These are phyloP conservation scores for Solanum gandarillasii DNA, from an alignment of 257 asterid genomes.

Conservation along the genomic window DNA sequence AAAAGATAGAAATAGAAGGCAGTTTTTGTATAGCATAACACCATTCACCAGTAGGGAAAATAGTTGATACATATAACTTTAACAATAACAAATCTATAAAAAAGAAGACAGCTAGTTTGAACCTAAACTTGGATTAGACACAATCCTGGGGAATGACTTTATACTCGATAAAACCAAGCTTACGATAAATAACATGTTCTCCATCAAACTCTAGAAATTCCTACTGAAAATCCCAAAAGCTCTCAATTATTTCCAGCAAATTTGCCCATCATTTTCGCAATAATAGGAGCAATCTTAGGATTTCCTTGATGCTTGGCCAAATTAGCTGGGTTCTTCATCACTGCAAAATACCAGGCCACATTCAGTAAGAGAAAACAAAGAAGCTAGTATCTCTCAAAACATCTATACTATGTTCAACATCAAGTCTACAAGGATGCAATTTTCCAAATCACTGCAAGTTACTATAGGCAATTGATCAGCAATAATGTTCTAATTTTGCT, in stretches of 20 bases:
- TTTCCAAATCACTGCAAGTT: not conserved
- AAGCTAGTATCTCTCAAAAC: not conserved
- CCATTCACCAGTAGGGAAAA: not conserved
- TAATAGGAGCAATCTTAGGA: constrained; percentile 87
- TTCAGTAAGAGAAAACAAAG: not conserved
- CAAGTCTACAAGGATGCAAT: not conserved
- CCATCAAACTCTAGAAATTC: not conserved
- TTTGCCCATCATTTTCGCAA: constrained; percentile 75
- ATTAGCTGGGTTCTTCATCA: constrained; percentile 93
- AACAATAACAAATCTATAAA: not conserved
- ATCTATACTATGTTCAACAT: not conserved
- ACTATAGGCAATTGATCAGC: not conserved
- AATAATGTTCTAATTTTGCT: not conserved
- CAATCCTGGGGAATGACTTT: not conserved
- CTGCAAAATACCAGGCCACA: constrained; percentile 22
- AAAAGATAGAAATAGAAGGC: not conserved
- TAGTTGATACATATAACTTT: not conserved
- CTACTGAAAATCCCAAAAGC: not conserved
- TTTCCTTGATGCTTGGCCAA: constrained; percentile 83
- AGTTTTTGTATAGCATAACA: not conserved
- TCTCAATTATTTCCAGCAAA: constrained; percentile 46
- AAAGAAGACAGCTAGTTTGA: not conserved
- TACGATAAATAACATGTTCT: not conserved
- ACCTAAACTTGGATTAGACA: not conserved
- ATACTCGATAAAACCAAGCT: not conserved